A percentile compares a stretch with the other conserved stretches of the same genome.
phyloP scores from a whole-genome alignment of 768 basidiomycete species.

The Coprinellus micaceus region DNA sequence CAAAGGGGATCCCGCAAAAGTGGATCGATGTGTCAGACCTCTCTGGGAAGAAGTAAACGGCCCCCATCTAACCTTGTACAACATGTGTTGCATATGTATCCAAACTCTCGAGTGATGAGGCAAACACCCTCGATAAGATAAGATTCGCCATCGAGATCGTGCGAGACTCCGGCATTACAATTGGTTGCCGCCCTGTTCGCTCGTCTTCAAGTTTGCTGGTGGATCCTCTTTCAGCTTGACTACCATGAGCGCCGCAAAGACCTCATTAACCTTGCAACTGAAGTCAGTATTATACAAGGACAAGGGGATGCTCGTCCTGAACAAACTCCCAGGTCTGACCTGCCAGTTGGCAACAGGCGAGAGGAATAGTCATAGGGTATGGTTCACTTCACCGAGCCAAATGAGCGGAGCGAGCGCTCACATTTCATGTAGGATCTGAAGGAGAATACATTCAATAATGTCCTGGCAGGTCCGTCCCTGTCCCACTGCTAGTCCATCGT shows the following conservation, averaged over 20 bases:
- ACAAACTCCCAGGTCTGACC: slow-evolving; percentile 15
- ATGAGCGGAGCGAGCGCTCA: no score
- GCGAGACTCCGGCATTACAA: neutral
- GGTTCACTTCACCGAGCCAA: no score
- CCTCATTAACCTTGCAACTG: neutral
- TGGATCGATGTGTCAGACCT: slow-evolving; percentile 66
- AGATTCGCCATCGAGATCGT: neutral
- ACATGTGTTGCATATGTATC: no score
- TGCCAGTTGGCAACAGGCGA: slow-evolving; percentile 8
- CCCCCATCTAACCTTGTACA: no score
- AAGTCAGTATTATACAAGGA: slow-evolving; percentile 13
- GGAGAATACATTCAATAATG: neutral
- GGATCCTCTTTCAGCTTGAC: neutral
- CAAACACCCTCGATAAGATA: no score
- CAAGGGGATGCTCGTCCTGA: slow-evolving; percentile 12
- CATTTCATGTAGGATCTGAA: neutral
- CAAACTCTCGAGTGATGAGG: no score
- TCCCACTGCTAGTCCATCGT: neutral
- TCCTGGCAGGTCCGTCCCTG: neutral
- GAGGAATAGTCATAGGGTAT: neutral
- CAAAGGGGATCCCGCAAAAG: slow-evolving; percentile 72
- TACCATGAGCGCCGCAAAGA: slow-evolving; percentile 1
- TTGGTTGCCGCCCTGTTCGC: neutral
- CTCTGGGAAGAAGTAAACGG: slow-evolving; percentile 49
- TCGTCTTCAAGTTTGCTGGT: neutral